Evolutionary conservation across 148 eudicot genomes (phyloP).

Genomic region (Salicornia ramosissima): DNA sequence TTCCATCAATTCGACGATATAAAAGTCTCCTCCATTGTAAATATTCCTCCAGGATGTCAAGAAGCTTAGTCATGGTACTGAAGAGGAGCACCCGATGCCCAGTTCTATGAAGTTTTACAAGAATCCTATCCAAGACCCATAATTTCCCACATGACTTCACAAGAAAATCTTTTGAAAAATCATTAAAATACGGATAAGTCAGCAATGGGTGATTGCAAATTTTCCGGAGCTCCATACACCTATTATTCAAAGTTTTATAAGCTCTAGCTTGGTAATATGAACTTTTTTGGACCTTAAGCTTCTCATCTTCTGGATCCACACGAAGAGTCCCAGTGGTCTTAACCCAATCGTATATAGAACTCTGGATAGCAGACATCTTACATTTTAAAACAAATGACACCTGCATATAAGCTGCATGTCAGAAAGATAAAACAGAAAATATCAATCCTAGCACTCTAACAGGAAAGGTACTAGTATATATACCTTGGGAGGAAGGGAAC

Average conservation of each 20-base stretch:
- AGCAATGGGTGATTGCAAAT: conserved; percentile 94
- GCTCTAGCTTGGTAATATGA: conserved; percentile 66
- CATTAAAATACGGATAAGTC: conserved; percentile 80
- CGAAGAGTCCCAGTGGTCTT: conserved; percentile 91
- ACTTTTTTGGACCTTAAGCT: conserved; percentile 56
- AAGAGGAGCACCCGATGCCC: conserved; percentile 98
- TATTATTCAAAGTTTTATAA: conserved; percentile 65
- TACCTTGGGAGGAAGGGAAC: conserved; percentile 99
- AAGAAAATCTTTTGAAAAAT: conserved; percentile 85
- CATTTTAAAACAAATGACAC: conserved; percentile 84
- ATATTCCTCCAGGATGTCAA: conserved; percentile 92
- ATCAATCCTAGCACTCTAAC: not conserved
- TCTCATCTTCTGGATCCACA: conserved; percentile 96
- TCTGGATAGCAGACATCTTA: conserved; percentile 91
- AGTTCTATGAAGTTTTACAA: conserved; percentile 87
- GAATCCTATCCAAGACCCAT: conserved; percentile 86
- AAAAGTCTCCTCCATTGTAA: conserved; percentile 92
- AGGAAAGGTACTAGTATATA: conserved; percentile 2
- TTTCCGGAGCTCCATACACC: conserved; percentile 98
- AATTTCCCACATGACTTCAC: conserved; percentile 93
- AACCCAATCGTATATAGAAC: conserved; percentile 92
- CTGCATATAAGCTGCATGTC: conserved; percentile 40
- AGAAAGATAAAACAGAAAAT: conserved; percentile 27
- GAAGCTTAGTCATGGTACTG: conserved; percentile 97
- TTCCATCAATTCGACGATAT: conserved; percentile 91